These are phyloP conservation scores for Myxozyma vanderwaltii DNA, from an alignment of 805 yeast genomes.

Conservation along the genomic window DNA sequence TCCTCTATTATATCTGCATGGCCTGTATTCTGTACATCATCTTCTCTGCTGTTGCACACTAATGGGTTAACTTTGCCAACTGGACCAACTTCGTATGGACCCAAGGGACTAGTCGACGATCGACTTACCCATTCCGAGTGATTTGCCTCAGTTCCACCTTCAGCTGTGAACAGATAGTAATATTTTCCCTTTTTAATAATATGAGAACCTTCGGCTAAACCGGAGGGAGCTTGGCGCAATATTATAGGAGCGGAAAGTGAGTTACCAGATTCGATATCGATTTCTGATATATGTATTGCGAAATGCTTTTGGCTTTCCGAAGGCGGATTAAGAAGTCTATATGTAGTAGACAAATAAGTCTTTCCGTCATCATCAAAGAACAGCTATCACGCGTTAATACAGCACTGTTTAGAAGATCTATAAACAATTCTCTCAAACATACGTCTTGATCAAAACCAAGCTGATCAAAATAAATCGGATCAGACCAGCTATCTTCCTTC, in stretches of 20 bases:
- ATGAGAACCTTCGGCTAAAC: constrained; percentile 17
- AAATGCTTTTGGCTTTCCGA: constrained; percentile 4
- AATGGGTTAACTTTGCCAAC: constrained; percentile 5
- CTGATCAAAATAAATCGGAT: constrained; percentile 11
- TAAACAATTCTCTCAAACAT: background rate
- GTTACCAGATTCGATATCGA: constrained; percentile 6
- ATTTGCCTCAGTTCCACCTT: constrained; percentile 15
- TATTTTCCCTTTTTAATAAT: constrained; percentile 1
- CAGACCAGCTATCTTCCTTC: constrained; percentile 11
- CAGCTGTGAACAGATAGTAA: constrained; percentile 11
- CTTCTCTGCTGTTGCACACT: background rate
- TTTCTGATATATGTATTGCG: constrained; percentile 11
- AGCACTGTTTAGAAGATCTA: too few species aligned
- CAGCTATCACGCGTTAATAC: background rate
- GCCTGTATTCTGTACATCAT: constrained; percentile 13
- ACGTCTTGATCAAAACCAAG: constrained; percentile 15
- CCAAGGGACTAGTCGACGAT: background rate
- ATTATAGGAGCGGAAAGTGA: constrained; percentile 3
- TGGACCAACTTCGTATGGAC: constrained; percentile 13
- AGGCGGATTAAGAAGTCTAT: constrained; percentile 8
- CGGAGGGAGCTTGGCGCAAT: constrained; percentile 1
- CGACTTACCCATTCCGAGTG: constrained; percentile 14
- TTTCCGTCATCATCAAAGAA: constrained; percentile 9
- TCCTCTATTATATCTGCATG: constrained; percentile 13
- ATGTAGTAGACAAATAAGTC: constrained; percentile 11